phyloP scores from a whole-genome alignment of 139 green algal genomes.

The Spirogloea muscicola region DNA sequence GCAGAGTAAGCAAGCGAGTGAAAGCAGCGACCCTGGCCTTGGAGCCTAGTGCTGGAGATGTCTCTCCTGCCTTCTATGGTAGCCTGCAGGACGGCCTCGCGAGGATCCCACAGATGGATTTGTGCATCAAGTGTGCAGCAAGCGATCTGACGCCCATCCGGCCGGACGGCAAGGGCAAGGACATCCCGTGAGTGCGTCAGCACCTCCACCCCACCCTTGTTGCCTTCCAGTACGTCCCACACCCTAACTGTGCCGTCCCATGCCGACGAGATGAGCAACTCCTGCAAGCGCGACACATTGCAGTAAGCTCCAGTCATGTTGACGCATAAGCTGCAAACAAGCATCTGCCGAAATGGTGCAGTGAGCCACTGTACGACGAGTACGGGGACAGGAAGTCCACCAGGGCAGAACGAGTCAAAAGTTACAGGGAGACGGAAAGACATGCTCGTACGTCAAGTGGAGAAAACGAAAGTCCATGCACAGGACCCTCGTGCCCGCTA shows the following conservation, averaged over 20 bases:
- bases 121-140: conserved; percentile 81
- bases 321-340: no score
- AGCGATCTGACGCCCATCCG: conserved; percentile 85
- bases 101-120: conserved; percentile 90
- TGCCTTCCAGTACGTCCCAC: conserved; percentile 79
- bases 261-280: conserved; percentile 52
- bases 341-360: no score
- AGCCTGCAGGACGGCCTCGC: conserved; percentile 66
- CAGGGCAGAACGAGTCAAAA: no score
- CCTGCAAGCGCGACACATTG: no score
- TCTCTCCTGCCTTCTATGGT: conserved; percentile 76
- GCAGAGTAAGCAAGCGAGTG: conserved; percentile 80
- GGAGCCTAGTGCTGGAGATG: conserved; percentile 72
- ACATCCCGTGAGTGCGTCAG: conserved; percentile 89
- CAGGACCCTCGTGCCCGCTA: conserved; percentile 83
- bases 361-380: no score
- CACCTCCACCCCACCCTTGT: conserved; percentile 67
- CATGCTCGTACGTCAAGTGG: conserved; percentile 51
- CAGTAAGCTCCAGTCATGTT: no score
- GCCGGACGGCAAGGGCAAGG: conserved; percentile 77
- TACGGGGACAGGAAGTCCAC: no score
- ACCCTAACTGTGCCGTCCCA: conserved; percentile 87
- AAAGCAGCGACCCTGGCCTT: conserved; percentile 81
- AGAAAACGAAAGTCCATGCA: conserved; percentile 78
- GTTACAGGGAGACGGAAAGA: no score